phyloP scores from a whole-genome alignment of 768 basidiomycete species.

The Bullera alba region DNA sequence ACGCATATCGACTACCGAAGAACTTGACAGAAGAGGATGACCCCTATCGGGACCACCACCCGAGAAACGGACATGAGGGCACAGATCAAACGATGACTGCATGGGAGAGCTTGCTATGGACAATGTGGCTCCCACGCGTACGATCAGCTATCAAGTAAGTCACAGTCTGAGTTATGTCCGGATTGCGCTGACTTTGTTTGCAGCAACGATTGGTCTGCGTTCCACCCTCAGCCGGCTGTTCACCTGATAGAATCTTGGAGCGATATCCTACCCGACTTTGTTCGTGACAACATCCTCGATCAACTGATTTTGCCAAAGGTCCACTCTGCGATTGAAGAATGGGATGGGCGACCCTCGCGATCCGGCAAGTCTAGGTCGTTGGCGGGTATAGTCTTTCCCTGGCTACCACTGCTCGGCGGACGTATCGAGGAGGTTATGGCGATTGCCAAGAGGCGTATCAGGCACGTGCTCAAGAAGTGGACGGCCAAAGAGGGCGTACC shows the following conservation, averaged over 20 bases:
- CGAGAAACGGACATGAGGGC: not conserved
- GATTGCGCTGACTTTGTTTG: not conserved
- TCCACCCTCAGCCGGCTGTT: constrained; percentile 65
- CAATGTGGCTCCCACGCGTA: constrained; percentile 90
- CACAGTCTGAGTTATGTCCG: not conserved
- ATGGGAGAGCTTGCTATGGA: constrained; percentile 91
- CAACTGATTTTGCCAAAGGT: constrained; percentile 94
- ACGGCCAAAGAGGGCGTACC: constrained; percentile 63
- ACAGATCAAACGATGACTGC: constrained; percentile 74
- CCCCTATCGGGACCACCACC: not conserved
- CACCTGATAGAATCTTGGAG: constrained; percentile 83
- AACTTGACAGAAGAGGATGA: constrained; percentile 32
- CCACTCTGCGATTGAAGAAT: constrained; percentile 70
- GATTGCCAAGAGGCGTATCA: constrained; percentile 79
- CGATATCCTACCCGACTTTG: constrained; percentile 76
- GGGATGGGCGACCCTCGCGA: constrained; percentile 49
- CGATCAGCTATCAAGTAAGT: constrained; percentile 74
- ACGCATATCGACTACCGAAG: constrained; percentile 37
- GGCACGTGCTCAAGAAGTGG: constrained; percentile 71
- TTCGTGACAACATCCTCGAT: constrained; percentile 89
- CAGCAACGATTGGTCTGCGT: constrained; percentile 80
- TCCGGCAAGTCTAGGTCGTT: constrained; percentile 52
- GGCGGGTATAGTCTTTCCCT: constrained; percentile 83
- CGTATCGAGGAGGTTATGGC: constrained; percentile 76
- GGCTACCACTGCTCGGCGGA: constrained; percentile 81